Base-by-base conservation (phyloP, 495 filamentous ascomycete genomes). In the Oleoguttula mirabilis region DNA sequence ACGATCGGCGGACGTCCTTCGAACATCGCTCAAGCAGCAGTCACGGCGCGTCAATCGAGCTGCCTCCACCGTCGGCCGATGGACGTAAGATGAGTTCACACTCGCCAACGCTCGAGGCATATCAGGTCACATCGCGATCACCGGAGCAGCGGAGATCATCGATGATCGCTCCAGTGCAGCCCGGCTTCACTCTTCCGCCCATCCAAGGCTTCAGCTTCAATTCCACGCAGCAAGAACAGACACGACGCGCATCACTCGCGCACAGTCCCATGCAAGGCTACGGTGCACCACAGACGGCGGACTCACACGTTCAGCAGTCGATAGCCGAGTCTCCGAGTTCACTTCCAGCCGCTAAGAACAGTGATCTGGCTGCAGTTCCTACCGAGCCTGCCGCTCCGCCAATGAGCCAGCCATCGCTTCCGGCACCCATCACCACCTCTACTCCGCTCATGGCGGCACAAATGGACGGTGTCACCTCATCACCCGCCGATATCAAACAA, bases 71-170 rank as follows among this genome's bases (percentile, higher is more conserved):
- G 8, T 32, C 55, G n/a, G 21, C 36, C 10, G 24, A 21, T 4
- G 19, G 25, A 47, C 36, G 27, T 22, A 44, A 33, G 48, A 46
- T 46, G 23, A 48, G 50, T 21, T 28, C 25, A 28, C 39, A n/a
- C n/a, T 62, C 60, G 2, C 60, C 61, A 10, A 61, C 56, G 4
- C 54, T 65, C 15, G 60, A 65, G 15, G 56, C 57, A 36, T 65
- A 63, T 35, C 56, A 60, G 33, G 48, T 60, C 30, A 48, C 58
- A 17, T 63, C 60, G 19, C 54, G 50, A 24, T 61, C 60, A 12
- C 58, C 60, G 6, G 59, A 63, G 42, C 56, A 55, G 48, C 32
- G 61, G 14, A 41, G 56, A 30, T 7, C 33, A 2, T 53, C 57
- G 40, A 43, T 63, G 41, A 21, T 35, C 51, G 33, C 43, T 41